A percentile compares a stretch with the other conserved stretches of the same genome.
phyloP scores from a whole-genome alignment of 2,329 filamentous ascomycete genomes.

The Talaromyces sp. region DNA sequence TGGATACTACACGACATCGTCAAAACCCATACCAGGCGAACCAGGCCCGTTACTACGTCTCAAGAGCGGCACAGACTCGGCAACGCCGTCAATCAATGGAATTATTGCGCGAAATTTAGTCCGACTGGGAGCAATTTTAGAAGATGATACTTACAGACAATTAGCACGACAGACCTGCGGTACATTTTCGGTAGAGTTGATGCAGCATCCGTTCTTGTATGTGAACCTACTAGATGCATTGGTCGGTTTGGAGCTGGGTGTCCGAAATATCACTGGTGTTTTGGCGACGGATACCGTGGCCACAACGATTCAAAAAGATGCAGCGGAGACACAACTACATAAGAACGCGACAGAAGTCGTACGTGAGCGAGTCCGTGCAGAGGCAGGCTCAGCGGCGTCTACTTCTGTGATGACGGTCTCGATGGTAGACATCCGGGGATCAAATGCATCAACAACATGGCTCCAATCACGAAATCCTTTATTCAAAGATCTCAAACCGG shows the following conservation, averaged over 20 bases:
- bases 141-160: conserved; percentile 60
- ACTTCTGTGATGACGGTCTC: conserved; percentile 33
- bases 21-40: conserved; percentile 58
- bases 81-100: conserved; percentile 85
- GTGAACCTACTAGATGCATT: conserved; percentile 73
- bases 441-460: conserved; percentile 32
- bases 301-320: conserved; percentile 19
- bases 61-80: conserved; percentile 93
- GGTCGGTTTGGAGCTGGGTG: conserved; percentile 69
- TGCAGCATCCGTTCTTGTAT: conserved; percentile 92
- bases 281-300: conserved; percentile 36
- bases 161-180: conserved; percentile 71
- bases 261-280: conserved; percentile 57
- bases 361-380: conserved; percentile 30
- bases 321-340: conserved; percentile 17
- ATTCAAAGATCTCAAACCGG: conserved; percentile 35
- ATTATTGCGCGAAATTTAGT: conserved; percentile 85
- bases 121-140: conserved; percentile 67
- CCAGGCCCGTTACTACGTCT: conserved; percentile 66
- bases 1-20: conserved; percentile 43
- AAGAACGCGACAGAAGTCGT: conserved; percentile 17
- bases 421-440: conserved; percentile 37
- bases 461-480: conserved; percentile 36
- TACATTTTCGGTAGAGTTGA: conserved; percentile 85
- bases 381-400: conserved; percentile 31